Evolutionary conservation across 2,329 filamentous ascomycete species (phyloP).

Genomic region (Myrmaecium sp.): DNA sequence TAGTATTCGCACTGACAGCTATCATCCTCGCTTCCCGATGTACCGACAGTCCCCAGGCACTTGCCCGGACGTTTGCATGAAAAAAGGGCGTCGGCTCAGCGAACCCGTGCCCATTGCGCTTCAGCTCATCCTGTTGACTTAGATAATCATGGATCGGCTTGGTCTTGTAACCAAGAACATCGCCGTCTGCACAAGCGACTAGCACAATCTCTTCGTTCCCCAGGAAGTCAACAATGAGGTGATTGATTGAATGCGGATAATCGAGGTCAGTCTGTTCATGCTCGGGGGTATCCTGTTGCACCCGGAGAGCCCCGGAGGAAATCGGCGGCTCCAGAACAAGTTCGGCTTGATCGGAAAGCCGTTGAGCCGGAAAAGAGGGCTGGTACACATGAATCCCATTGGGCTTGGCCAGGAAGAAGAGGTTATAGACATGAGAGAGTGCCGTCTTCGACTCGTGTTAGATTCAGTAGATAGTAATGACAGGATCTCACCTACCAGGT

Average conservation of each 20-base stretch:
- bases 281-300: constrained; percentile 17
- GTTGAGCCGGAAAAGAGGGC: constrained; percentile 27
- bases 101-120: too few relatives aligned
- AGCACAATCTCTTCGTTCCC: constrained; percentile 31
- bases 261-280: constrained; percentile 4
- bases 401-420: constrained; percentile 31
- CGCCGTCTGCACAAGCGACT: constrained; percentile 40
- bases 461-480: too few relatives aligned
- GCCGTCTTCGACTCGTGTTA: too few relatives aligned
- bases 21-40: constrained; percentile 70
- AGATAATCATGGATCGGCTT: constrained; percentile 14
- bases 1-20: constrained; percentile 65
- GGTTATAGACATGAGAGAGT: constrained; percentile 27
- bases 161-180: constrained; percentile 27
- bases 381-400: constrained; percentile 24
- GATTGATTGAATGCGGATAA: constrained; percentile 25
- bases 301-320: constrained; percentile 10
- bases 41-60: constrained; percentile 79
- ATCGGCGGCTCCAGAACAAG: constrained; percentile 23
- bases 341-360: constrained; percentile 15
- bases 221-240: constrained; percentile 25
- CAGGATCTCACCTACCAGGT: too few relatives aligned
- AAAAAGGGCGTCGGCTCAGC: constrained; percentile 59
- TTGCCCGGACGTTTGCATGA: constrained; percentile 54
- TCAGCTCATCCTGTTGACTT: constrained; percentile 8